A percentile compares a stretch with the other conserved stretches of the same genome.
Conservation (phyloP, 441 rosid genomes). For the Populus hybrid region DNA sequence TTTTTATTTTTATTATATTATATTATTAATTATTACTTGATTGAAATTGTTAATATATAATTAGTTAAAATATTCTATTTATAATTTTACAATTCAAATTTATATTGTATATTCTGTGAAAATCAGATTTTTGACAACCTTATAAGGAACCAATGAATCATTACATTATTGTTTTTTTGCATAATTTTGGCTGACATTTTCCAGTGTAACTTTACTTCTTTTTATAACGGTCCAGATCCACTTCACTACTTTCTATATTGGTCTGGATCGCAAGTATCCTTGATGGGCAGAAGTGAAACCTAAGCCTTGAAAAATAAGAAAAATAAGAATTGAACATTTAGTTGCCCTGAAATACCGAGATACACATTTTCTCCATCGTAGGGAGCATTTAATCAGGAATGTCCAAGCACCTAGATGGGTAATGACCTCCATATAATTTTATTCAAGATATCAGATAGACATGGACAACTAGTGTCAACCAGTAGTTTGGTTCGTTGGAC, state of each 20-base stretch:
- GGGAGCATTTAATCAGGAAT: background rate
- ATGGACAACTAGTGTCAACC: slow-evolving; percentile 12
- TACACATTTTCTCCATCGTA: background rate
- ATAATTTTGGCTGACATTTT: too few species aligned
- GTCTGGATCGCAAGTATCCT: background rate
- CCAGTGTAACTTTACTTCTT: background rate
- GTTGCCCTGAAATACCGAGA: too few species aligned
- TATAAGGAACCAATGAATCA: too few species aligned
- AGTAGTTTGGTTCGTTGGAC: slow-evolving; percentile 8
- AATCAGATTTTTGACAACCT: too few species aligned
- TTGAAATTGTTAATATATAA: too few species aligned
- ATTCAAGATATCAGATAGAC: slow-evolving; percentile 1
- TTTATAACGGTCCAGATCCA: background rate
- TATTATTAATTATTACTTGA: too few species aligned
- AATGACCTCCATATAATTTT: background rate
- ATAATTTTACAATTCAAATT: too few species aligned
- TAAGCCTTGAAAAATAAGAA: background rate
- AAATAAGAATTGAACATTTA: background rate
- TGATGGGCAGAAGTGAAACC: background rate
- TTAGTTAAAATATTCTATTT: too few species aligned
- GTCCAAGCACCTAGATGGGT: background rate
- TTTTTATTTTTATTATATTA: too few species aligned
- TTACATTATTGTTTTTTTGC: background rate
- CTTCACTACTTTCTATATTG: background rate
- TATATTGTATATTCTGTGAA: too few species aligned